Evolutionary conservation across 495 filamentous ascomycete species (phyloP).

Genomic region (Penicillium macrosclerotiorum): DNA sequence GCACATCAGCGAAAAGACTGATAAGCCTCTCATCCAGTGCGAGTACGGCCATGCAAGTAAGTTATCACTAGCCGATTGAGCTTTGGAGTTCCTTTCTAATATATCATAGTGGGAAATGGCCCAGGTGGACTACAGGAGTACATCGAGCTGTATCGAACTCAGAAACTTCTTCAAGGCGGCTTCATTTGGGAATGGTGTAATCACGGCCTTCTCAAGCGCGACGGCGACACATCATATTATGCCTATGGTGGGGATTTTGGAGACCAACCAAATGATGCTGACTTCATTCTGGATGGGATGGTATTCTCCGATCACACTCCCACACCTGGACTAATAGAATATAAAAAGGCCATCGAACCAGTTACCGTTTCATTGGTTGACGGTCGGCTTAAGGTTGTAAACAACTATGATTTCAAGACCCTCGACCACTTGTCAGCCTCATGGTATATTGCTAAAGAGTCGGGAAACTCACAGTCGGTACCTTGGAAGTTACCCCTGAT

Average conservation of each 20-base stretch:
- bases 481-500: slow-evolving; percentile 3
- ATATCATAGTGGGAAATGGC: slow-evolving; percentile 65
- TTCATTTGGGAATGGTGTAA: slow-evolving; percentile 76
- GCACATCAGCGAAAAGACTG: slow-evolving; percentile 37
- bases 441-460: slow-evolving; percentile 43
- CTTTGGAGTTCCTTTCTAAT: slow-evolving; percentile 34
- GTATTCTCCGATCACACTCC: slow-evolving; percentile 56
- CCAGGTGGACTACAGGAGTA: slow-evolving; percentile 67
- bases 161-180: slow-evolving; percentile 61
- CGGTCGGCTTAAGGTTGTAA: slow-evolving; percentile 42
- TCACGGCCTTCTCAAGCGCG: slow-evolving; percentile 59
- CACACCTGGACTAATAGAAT: slow-evolving; percentile 57
- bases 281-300: slow-evolving; percentile 68
- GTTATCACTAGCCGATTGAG: slow-evolving; percentile 26
- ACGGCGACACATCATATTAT: slow-evolving; percentile 51
- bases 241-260: slow-evolving; percentile 69
- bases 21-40: slow-evolving; percentile 60
- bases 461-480: slow-evolving; percentile 23
- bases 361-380: slow-evolving; percentile 29
- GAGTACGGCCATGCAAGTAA: slow-evolving; percentile 60
- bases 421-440: slow-evolving; percentile 48
- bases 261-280: slow-evolving; percentile 62
- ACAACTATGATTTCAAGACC: slow-evolving; percentile 52
- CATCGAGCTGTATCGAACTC: slow-evolving; percentile 53
- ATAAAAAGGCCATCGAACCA: slow-evolving; percentile 61